These are phyloP conservation scores for Plasmodium knowlesi DNA, from an alignment of 169 alveolate genomes.

Conservation along the genomic window DNA sequence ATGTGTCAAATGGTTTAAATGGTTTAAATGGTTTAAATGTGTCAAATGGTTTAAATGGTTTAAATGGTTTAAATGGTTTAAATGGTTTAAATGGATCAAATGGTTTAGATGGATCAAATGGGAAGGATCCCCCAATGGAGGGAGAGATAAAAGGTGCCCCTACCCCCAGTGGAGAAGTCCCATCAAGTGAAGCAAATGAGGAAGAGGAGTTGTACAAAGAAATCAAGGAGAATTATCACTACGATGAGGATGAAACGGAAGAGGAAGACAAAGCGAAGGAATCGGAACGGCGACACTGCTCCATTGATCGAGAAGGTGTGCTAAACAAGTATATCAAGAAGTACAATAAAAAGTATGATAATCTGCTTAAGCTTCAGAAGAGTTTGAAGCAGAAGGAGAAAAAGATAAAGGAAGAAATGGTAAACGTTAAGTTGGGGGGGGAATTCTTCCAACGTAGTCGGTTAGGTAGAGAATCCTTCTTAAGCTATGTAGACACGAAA, in stretches of 20 bases:
- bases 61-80: too few relatives aligned
- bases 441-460: not conserved
- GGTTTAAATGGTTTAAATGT: too few relatives aligned
- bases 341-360: constrained; percentile 28
- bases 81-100: too few relatives aligned
- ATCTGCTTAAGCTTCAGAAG: constrained; percentile 17
- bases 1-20: too few relatives aligned
- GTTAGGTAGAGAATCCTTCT: constrained; percentile 2
- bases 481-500: constrained; percentile 53
- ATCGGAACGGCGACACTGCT: not conserved
- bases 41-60: too few relatives aligned
- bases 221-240: constrained; percentile 57
- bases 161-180: not conserved
- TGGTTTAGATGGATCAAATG: too few relatives aligned
- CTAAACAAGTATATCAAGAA: constrained; percentile 52
- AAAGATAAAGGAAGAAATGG: constrained; percentile 26
- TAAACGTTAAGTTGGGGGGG: constrained; percentile 12
- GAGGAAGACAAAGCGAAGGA: constrained; percentile 25
- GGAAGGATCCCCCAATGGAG: not conserved
- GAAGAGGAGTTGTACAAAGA: constrained; percentile 55
- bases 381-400: constrained; percentile 32
- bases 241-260: constrained; percentile 50
- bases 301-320: not conserved
- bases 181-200: constrained; percentile 36
- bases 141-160: not conserved